These are phyloP conservation scores for Nothomitra cinnamomea DNA, from an alignment of 2,329 filamentous ascomycete species.

Conservation along the genomic window DNA sequence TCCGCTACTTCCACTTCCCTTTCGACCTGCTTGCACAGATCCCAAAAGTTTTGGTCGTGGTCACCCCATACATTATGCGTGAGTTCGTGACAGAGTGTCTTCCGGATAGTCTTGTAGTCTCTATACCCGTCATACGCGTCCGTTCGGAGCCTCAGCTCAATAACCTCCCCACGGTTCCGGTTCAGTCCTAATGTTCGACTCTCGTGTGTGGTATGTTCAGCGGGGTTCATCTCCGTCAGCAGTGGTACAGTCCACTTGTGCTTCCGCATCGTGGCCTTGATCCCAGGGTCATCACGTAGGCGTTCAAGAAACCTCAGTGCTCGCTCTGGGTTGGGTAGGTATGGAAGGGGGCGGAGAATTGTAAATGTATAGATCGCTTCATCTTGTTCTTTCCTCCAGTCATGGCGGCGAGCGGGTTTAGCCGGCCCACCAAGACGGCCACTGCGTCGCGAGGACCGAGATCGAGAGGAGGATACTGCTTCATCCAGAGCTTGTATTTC, in stretches of 20 bases:
- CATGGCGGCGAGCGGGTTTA: slow-evolving; percentile 12
- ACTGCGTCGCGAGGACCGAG: slow-evolving; percentile 25
- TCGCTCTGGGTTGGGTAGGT: slow-evolving; percentile 60
- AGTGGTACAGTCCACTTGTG: slow-evolving; percentile 74
- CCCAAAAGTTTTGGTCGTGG: slow-evolving; percentile 82
- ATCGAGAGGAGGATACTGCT: slow-evolving; percentile 31
- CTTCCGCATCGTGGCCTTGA: slow-evolving; percentile 64
- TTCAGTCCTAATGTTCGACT: slow-evolving; percentile 37
- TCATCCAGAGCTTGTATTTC: slow-evolving; percentile 39
- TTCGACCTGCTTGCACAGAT: slow-evolving; percentile 74
- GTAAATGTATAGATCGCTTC: slow-evolving; percentile 65
- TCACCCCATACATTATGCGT: slow-evolving; percentile 77
- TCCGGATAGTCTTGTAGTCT: slow-evolving; percentile 80
- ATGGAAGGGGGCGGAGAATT: slow-evolving; percentile 53
- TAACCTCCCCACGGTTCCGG: slow-evolving; percentile 8
- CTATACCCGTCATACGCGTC: slow-evolving; percentile 89
- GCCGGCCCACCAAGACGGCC: slow-evolving; percentile 9
- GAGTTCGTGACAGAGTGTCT: slow-evolving; percentile 87
- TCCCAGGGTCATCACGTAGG: slow-evolving; percentile 68
- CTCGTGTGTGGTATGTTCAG: slow-evolving; percentile 67
- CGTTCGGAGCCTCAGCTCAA: slow-evolving; percentile 20
- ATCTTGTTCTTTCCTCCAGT: slow-evolving; percentile 27
- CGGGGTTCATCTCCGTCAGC: slow-evolving; percentile 90
- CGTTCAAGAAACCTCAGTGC: slow-evolving; percentile 56
- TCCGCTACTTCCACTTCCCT: slow-evolving; percentile 66